Evolutionary conservation across 257 asterid genomes (phyloP).

Genomic region (Solanum commersonii): DNA sequence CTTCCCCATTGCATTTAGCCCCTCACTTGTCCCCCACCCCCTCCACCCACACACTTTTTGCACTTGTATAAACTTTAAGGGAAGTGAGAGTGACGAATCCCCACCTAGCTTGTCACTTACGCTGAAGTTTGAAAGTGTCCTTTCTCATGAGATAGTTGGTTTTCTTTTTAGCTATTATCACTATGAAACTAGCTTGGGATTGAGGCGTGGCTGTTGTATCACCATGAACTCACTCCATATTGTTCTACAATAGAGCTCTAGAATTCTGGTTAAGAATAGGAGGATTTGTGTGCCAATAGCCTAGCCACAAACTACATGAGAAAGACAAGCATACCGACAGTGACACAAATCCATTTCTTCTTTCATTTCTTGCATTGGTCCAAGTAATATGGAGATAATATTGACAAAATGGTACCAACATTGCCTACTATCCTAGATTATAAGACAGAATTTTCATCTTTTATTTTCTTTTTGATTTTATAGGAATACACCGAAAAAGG

Average conservation of each 20-base stretch:
- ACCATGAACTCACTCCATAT: background rate
- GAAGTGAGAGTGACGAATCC: background rate
- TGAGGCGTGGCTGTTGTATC: background rate
- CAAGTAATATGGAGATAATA: background rate
- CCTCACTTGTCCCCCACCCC: background rate
- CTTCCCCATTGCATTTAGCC: background rate
- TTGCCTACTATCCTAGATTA: background rate
- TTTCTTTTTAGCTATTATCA: background rate
- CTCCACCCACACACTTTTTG: background rate
- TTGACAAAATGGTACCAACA: background rate
- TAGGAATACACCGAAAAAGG: constrained; percentile 81
- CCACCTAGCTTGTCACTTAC: background rate
- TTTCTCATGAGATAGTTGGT: background rate
- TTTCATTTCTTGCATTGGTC: background rate
- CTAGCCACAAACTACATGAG: background rate
- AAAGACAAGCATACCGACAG: background rate
- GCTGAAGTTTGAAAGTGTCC: background rate
- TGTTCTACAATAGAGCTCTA: background rate
- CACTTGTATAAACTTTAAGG: background rate
- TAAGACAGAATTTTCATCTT: background rate
- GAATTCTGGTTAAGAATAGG: background rate
- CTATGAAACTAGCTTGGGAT: background rate
- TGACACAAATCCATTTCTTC: background rate
- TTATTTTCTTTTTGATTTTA: background rate
- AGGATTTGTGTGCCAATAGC: background rate